Percentiles rank a stretch among this genome's conserved stretches.
Evolutionary conservation across 805 yeast species (phyloP).

Genomic region (Grigorovia transvaalensis): DNA sequence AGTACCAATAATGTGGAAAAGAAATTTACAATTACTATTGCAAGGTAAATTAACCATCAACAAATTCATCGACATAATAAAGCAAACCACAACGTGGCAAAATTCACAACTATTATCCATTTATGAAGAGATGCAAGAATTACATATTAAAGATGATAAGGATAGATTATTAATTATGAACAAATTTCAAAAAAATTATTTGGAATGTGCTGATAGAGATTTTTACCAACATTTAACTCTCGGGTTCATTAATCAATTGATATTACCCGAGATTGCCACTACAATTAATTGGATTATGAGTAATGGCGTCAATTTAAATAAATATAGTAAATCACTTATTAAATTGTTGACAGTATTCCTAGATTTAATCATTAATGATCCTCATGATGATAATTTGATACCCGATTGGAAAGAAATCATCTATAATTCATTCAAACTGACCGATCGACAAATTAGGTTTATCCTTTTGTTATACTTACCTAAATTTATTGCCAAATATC

Average conservation of each 20-base stretch:
- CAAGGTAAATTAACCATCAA: slow-evolving; percentile 22
- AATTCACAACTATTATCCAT: slow-evolving; percentile 41
- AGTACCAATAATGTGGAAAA: slow-evolving; percentile 33
- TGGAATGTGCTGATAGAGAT: slow-evolving; percentile 19
- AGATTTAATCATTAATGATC: slow-evolving; percentile 26
- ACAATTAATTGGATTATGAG: slow-evolving; percentile 4
- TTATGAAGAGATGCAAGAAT: slow-evolving; percentile 43
- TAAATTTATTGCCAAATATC: slow-evolving; percentile 37
- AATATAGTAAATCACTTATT: slow-evolving; percentile 10
- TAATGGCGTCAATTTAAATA: not conserved
- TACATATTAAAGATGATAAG: slow-evolving; percentile 41
- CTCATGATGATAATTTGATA: slow-evolving; percentile 3
- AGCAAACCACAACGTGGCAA: slow-evolving; percentile 26
- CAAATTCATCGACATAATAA: slow-evolving; percentile 28
- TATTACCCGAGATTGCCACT: slow-evolving; percentile 56
- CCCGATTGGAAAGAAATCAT: slow-evolving; percentile 45
- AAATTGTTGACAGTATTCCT: slow-evolving; percentile 25
- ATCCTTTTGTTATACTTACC: slow-evolving; percentile 59
- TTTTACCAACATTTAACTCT: slow-evolving; percentile 17
- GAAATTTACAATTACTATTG: slow-evolving; percentile 6
- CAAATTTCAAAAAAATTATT: slow-evolving; percentile 4
- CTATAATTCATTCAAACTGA: slow-evolving; percentile 48
- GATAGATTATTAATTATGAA: slow-evolving; percentile 38
- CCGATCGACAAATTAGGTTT: slow-evolving; percentile 71
- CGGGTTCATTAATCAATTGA: slow-evolving; percentile 45